Evolutionary conservation across 2,329 filamentous ascomycete genomes (phyloP).

Genomic region (Colletotrichum acutatum): DNA sequence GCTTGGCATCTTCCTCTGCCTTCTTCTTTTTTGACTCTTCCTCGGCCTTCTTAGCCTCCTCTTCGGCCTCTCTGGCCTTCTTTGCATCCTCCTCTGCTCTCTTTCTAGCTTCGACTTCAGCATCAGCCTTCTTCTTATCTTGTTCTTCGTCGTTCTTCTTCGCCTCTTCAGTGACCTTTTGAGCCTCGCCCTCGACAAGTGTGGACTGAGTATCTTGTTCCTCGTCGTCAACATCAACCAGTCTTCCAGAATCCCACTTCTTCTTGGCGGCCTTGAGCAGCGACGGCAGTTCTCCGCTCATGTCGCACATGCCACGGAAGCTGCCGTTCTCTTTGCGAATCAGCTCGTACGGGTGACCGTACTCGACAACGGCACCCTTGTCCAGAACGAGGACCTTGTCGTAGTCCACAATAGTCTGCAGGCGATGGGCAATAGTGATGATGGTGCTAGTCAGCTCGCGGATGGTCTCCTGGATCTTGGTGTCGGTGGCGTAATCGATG

Average conservation of each 20-base stretch:
- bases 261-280: conserved; percentile 66
- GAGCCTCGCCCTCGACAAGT: conserved; percentile 9
- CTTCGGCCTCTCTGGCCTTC: conserved; percentile 15
- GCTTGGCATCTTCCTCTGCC: conserved; percentile 21
- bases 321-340: conserved; percentile 75
- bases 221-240: conserved; percentile 46
- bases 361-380: conserved; percentile 88
- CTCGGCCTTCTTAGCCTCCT: conserved; percentile 24
- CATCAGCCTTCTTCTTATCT: conserved; percentile 1
- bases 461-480: conserved; percentile 96
- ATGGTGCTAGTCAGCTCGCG: conserved; percentile 94
- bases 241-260: conserved; percentile 55
- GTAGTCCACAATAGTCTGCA: conserved; percentile 98
- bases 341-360: conserved; percentile 87
- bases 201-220: background rate
- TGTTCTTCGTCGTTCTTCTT: conserved; percentile 21
- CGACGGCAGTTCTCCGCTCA: conserved; percentile 66
- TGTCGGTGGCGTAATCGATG: conserved; percentile 95
- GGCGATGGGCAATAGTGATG: conserved; percentile 93
- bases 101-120: conserved; percentile 12
- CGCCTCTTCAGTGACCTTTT: conserved; percentile 9
- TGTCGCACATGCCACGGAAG: conserved; percentile 74
- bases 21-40: conserved; percentile 3
- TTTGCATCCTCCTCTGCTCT: conserved; percentile 24
- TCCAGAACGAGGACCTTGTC: conserved; percentile 97